phyloP scores from a whole-genome alignment of 495 filamentous ascomycete species.

The Antarctomyces pellizariae region DNA sequence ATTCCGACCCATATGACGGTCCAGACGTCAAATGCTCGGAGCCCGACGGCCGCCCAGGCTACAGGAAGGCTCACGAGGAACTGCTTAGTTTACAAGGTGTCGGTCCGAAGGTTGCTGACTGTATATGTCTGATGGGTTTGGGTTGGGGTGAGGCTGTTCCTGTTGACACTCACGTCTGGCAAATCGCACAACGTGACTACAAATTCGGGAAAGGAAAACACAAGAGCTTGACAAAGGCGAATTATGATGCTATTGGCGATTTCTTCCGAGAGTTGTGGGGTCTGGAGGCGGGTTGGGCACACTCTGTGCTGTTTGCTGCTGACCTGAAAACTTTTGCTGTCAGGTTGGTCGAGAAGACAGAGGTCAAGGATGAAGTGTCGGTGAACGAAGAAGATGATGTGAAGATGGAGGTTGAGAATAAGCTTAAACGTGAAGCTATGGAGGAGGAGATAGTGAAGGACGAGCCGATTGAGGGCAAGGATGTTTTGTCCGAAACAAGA shows the following conservation, averaged over 20 bases:
- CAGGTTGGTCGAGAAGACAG: constrained; percentile 24
- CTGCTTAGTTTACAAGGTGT: constrained; percentile 64
- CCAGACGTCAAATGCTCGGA: constrained; percentile 27
- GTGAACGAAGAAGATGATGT: constrained; percentile 12
- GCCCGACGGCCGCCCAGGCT: constrained; percentile 31
- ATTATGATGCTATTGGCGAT: constrained; percentile 74
- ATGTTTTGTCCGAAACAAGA: too few species aligned
- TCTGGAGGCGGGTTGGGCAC: constrained; percentile 86
- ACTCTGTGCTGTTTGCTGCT: constrained; percentile 89
- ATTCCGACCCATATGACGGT: constrained; percentile 31
- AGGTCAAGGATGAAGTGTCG: constrained; percentile 23
- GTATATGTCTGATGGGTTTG: constrained; percentile 87
- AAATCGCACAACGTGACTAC: constrained; percentile 92
- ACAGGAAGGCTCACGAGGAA: constrained; percentile 60
- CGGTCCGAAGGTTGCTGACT: constrained; percentile 91
- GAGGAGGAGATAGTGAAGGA: not conserved
- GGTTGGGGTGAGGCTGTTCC: constrained; percentile 94
- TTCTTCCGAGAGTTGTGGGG: constrained; percentile 86
- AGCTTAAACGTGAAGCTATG: constrained; percentile 1
- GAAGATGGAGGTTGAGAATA: constrained; percentile 11
- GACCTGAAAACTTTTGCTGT: constrained; percentile 74
- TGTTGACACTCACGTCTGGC: constrained; percentile 96
- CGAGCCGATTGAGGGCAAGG: too few species aligned
- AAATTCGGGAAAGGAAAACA: constrained; percentile 67
- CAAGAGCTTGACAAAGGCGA: constrained; percentile 67